Conservation (phyloP, 352 stramenopile genomes). For the Phytophthora sp. region DNA sequence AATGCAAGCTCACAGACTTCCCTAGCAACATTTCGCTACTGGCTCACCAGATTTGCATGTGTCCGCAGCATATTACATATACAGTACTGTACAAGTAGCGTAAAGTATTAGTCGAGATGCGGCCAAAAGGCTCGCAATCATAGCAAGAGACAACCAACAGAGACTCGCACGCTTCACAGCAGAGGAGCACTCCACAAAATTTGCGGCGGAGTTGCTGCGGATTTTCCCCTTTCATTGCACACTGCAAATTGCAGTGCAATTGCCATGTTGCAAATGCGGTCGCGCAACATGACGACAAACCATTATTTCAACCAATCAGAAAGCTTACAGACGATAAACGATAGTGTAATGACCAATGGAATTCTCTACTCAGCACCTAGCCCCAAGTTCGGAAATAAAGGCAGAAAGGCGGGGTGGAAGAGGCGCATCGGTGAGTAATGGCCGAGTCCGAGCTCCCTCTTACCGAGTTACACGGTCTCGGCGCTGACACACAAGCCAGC, state of each 20-base stretch:
- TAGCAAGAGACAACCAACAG: background rate
- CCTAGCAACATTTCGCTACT: constrained; percentile 13
- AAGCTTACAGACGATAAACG: background rate
- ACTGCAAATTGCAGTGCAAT: constrained; percentile 11
- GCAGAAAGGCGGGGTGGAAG: constrained; percentile 29
- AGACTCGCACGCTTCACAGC: constrained; percentile 4
- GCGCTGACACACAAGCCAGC: constrained; percentile 32
- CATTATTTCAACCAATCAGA: constrained; percentile 15
- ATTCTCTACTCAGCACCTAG: background rate
- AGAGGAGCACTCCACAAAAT: constrained; percentile 23
- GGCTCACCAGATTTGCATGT: constrained; percentile 16
- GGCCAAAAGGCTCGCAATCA: constrained; percentile 1
- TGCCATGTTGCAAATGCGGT: constrained; percentile 20
- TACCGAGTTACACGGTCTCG: constrained; percentile 14
- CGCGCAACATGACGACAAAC: constrained; percentile 11
- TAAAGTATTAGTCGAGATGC: background rate
- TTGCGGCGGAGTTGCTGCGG: constrained; percentile 22
- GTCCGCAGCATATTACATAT: constrained; percentile 8
- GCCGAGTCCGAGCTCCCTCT: constrained; percentile 14
- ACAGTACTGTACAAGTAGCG: too few species aligned
- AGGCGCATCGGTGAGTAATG: constrained; percentile 30
- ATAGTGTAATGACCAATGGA: constrained; percentile 18
- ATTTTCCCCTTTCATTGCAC: constrained; percentile 28
- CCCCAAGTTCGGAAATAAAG: constrained; percentile 24
- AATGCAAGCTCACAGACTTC: constrained; percentile 8